Conservation (phyloP, 176 grass and related monocot genomes). For the Cenchrus americanus region DNA sequence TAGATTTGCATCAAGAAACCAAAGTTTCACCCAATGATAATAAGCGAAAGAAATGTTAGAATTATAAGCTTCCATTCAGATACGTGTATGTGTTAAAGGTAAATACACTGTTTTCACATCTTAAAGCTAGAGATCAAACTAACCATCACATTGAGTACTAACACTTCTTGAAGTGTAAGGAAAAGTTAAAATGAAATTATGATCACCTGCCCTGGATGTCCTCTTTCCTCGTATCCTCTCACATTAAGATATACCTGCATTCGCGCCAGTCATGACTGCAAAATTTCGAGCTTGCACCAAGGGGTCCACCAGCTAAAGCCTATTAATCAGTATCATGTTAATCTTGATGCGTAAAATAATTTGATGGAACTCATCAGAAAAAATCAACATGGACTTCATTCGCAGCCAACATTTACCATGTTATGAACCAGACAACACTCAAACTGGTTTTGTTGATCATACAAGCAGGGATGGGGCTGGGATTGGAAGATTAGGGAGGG, state of each 20-base stretch:
- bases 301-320: slow-evolving; percentile 72
- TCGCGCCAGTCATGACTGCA: slow-evolving; percentile 86
- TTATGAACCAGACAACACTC: slow-evolving; percentile 12
- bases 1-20: not conserved
- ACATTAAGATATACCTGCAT: slow-evolving; percentile 89
- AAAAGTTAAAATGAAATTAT: slow-evolving; percentile 22
- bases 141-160: not conserved
- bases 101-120: not conserved
- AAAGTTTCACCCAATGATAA: not conserved
- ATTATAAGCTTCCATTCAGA: not conserved
- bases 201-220: slow-evolving; percentile 81
- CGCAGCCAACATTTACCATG: slow-evolving; percentile 6
- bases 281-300: slow-evolving; percentile 93
- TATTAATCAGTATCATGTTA: slow-evolving; percentile 42
- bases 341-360: not conserved
- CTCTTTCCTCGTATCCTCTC: slow-evolving; percentile 80
- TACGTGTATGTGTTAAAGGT: not conserved
- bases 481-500: too few relatives aligned
- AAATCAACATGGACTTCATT: not conserved
- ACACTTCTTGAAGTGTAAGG: not conserved
- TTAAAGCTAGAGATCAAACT: slow-evolving; percentile 22
- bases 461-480: too few relatives aligned
- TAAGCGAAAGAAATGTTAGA: not conserved
- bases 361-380: not conserved
- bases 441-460: not conserved